These are phyloP conservation scores for Pythium aquatile DNA, from an alignment of 352 stramenopile species.

Conservation along the genomic window DNA sequence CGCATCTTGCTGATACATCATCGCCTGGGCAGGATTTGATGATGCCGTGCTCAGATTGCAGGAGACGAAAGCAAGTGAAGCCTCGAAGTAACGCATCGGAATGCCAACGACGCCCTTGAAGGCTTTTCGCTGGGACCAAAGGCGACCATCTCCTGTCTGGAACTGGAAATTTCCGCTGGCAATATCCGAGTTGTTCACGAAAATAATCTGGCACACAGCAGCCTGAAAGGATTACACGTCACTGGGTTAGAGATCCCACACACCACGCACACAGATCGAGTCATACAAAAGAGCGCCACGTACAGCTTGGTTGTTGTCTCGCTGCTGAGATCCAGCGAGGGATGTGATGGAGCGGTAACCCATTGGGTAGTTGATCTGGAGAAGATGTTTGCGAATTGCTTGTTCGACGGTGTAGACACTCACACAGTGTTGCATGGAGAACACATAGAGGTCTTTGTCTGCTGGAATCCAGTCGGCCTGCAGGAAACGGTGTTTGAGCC, in stretches of 20 bases:
- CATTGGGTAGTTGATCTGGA: slow-evolving; percentile 78
- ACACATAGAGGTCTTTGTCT: slow-evolving; percentile 79
- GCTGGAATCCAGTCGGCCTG: slow-evolving; percentile 72
- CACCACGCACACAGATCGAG: no score
- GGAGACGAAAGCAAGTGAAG: slow-evolving; percentile 81
- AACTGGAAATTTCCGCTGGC: slow-evolving; percentile 79
- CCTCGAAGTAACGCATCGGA: slow-evolving; percentile 80
- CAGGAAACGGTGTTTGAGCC: not conserved
- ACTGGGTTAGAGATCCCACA: not conserved
- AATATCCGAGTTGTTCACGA: slow-evolving; percentile 83
- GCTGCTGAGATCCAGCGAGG: slow-evolving; percentile 60
- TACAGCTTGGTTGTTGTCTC: slow-evolving; percentile 67
- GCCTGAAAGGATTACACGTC: slow-evolving; percentile 31
- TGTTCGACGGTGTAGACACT: slow-evolving; percentile 64
- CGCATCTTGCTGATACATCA: slow-evolving; percentile 29
- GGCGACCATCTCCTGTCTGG: slow-evolving; percentile 56
- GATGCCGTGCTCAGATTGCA: slow-evolving; percentile 58
- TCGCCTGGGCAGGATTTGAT: slow-evolving; percentile 23
- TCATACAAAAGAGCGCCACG: slow-evolving; percentile 12
- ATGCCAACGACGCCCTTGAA: slow-evolving; percentile 81
- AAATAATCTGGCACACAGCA: slow-evolving; percentile 79
- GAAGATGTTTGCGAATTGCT: slow-evolving; percentile 62
- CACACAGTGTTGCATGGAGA: slow-evolving; percentile 78
- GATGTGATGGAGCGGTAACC: slow-evolving; percentile 78
- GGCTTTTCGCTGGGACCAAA: slow-evolving; percentile 73